Percentiles rank a stretch among this genome's conserved stretches.
Conservation (phyloP, 805 yeast species). For the Ogataea trehalophila region DNA sequence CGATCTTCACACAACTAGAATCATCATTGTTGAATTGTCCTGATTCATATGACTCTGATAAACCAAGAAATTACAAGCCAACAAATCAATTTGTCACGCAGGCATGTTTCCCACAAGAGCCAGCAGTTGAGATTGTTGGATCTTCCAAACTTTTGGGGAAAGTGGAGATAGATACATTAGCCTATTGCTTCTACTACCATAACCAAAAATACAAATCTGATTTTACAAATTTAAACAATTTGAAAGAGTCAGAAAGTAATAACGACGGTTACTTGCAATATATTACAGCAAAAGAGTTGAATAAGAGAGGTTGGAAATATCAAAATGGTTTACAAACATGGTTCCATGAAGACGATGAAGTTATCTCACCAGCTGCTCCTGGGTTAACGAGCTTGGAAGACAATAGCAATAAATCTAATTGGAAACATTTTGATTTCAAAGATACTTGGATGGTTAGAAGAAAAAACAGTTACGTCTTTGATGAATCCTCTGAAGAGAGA, state of each 20-base stretch:
- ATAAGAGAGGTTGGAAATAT: conserved; percentile 75
- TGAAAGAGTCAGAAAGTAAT: conserved; percentile 3
- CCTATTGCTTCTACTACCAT: conserved; percentile 87
- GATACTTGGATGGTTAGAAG: conserved; percentile 44
- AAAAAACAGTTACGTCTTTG: conserved; percentile 35
- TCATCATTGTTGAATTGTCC: conserved; percentile 85
- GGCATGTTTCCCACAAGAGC: conserved; percentile 84
- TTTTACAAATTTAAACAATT: conserved; percentile 19
- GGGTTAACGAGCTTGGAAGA: neutral
- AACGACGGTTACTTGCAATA: conserved; percentile 62
- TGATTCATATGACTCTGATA: conserved; percentile 86
- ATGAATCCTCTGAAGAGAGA: conserved; percentile 29
- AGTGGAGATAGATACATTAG: conserved; percentile 81
- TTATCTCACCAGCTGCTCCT: conserved; percentile 20
- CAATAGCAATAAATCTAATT: conserved; percentile 24
- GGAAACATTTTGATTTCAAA: conserved; percentile 77
- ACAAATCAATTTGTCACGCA: conserved; percentile 85
- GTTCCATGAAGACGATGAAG: conserved; percentile 69
- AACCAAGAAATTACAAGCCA: conserved; percentile 69
- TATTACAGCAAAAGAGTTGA: conserved; percentile 75
- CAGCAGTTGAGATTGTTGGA: conserved; percentile 59
- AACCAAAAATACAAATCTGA: conserved; percentile 27
- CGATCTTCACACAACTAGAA: conserved; percentile 59
- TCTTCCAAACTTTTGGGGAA: conserved; percentile 58
- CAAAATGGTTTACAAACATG: conserved; percentile 72